Conservation (phyloP, 257 asterid species). For the Coffea eugenioides region DNA sequence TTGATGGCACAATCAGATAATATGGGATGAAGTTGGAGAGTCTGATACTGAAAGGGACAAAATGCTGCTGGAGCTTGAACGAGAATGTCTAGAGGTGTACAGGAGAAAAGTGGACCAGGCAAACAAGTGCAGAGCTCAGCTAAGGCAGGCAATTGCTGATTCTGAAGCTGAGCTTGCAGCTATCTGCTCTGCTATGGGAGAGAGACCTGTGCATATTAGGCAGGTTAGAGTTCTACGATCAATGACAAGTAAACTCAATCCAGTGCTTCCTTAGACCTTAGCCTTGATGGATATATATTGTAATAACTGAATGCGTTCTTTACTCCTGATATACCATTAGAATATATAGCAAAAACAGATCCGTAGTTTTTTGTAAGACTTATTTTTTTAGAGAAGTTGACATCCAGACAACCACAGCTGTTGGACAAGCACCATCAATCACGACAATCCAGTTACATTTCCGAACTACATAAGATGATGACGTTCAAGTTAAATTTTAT, state of each 20-base stretch:
- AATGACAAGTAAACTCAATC: not conserved
- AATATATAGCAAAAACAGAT: not conserved
- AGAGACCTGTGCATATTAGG: conserved; percentile 86
- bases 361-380: not conserved
- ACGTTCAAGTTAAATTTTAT: not conserved
- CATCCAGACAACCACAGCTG: not conserved
- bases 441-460: no score
- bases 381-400: not conserved
- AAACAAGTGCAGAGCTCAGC: conserved; percentile 83
- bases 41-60: conserved; percentile 75
- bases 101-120: conserved; percentile 96
- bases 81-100: conserved; percentile 89
- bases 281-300: not conserved
- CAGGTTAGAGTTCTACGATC: conserved; percentile 48
- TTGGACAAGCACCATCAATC: not conserved
- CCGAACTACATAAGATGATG: not conserved
- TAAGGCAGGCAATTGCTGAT: conserved; percentile 96
- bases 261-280: not conserved
- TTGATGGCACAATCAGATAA: conserved; percentile 50
- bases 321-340: not conserved
- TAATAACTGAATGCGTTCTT: not conserved
- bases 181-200: conserved; percentile 92
- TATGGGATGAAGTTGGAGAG: conserved; percentile 99
- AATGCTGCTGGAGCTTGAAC: conserved; percentile 83
- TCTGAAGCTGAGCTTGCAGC: conserved; percentile 97